A percentile compares a stretch with the other conserved stretches of the same genome.
Conservation (phyloP, 495 filamentous ascomycete genomes). For the Cladorrhinum samala region DNA sequence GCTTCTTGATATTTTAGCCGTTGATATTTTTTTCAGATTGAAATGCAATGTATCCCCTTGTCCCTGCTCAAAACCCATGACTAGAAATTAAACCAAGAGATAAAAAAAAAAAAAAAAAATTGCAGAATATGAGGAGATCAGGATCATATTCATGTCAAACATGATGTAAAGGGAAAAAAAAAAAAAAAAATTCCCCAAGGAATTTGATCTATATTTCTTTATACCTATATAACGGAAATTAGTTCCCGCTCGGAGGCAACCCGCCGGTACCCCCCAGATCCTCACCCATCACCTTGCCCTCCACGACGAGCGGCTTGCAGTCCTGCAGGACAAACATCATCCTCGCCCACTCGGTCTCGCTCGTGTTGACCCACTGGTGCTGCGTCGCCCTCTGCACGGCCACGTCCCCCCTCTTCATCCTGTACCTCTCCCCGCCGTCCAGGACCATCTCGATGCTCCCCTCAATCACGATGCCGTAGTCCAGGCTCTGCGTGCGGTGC, state of each 20-base stretch:
- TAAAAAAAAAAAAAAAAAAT: too few species aligned
- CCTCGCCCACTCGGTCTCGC: constrained; percentile 47
- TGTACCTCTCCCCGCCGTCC: constrained; percentile 51
- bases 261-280: constrained; percentile 33
- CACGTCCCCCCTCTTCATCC: constrained; percentile 56
- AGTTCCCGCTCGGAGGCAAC: constrained; percentile 35
- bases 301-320: constrained; percentile 36
- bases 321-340: constrained; percentile 56
- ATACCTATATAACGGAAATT: too few species aligned
- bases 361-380: constrained; percentile 62
- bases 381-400: constrained; percentile 60
- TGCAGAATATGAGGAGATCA: too few species aligned
- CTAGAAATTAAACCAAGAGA: too few species aligned
- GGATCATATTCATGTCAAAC: too few species aligned
- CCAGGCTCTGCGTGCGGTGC: constrained; percentile 67
- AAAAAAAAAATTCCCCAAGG: too few species aligned
- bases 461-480: constrained; percentile 74
- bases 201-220: too few species aligned
- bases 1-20: too few species aligned
- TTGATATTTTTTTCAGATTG: too few species aligned
- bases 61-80: too few species aligned
- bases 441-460: constrained; percentile 60
- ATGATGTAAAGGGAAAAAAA: too few species aligned
- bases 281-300: constrained; percentile 40
- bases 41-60: too few species aligned